Base-by-base conservation (phyloP, 345 rosid genomes). In the Arabis hirsuta region DNA sequence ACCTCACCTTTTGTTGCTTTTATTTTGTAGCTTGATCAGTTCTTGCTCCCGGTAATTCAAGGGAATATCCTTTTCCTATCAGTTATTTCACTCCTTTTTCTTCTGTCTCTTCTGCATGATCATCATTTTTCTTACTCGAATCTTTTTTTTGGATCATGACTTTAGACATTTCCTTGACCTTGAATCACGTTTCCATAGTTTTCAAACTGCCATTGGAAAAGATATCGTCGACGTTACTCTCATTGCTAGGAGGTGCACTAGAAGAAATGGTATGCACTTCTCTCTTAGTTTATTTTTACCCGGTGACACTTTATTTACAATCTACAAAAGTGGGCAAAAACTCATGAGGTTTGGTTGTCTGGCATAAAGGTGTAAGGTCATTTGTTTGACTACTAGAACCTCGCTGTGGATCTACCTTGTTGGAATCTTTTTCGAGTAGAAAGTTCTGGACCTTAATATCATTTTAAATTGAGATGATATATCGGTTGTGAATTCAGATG, bases 171-270 rank as follows among this genome's bases (percentile, higher is more conserved):
- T 55, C 87, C 96, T 92, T 87, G 62, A 90, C 82, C 65, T 46
- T 52, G 71, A 44, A 64, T 72, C 64, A 91, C 85, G 90, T 80
- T 95, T 89, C 69, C 82, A 86, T 69, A 80, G 87, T 80, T 95
- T 95, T 65, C 93, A 95, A 87, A 81, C 96, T 27, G 96, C 96
- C 79, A 79, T 95, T 69, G 99, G 96, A 58, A 95, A 81, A 84
- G 96, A 88, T 66, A 85, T 91, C 58, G 80, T 81, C 77, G 92
- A 90, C 73, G 83, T 95, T 71, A 91, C 96, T 34, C 81, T 95
- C 71, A 86, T 91, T 68, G 96, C 98, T 42, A 86, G 99, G 91
- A 89, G 99, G 69, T 91, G 98, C 79, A 86, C 91, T 2, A 84
- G 98, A 79, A 89, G 97, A 88, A 94, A 84, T 81, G 98, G 97